These are phyloP conservation scores for Cytospora schulzeri DNA, from an alignment of 2,329 filamentous ascomycete species.

Conservation along the genomic window DNA sequence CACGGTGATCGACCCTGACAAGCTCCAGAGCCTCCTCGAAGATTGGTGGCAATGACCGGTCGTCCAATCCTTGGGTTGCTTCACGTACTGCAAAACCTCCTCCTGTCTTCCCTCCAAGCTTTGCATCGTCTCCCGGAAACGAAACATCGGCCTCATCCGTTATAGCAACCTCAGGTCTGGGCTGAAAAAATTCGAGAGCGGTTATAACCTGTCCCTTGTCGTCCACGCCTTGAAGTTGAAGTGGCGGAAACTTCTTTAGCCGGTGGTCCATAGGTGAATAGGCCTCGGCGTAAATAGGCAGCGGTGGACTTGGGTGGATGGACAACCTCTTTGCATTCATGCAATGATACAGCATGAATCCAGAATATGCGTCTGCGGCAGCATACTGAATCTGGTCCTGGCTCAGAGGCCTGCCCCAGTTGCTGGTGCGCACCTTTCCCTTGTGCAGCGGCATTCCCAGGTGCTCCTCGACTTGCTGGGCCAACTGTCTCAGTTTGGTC, in stretches of 20 bases:
- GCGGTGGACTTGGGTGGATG: constrained; percentile 70
- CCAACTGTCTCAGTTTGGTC: constrained; percentile 65
- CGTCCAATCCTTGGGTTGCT: neutral
- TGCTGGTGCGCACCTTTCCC: constrained; percentile 69
- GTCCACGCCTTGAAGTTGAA: constrained; percentile 7
- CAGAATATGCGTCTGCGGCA: constrained; percentile 82
- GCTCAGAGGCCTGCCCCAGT: constrained; percentile 71
- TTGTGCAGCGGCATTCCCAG: constrained; percentile 77
- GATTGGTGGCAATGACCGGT: neutral
- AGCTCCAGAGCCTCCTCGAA: neutral
- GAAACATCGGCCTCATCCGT: neutral
- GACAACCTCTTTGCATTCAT: constrained; percentile 68
- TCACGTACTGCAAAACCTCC: neutral
- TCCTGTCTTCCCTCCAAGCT: neutral
- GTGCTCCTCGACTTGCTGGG: constrained; percentile 69
- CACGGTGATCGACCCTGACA: constrained; percentile 9
- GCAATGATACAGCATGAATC: constrained; percentile 69
- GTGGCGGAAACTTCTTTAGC: neutral
- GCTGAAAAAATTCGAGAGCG: constrained; percentile 11
- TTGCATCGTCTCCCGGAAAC: neutral
- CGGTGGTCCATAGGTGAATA: constrained; percentile 61
- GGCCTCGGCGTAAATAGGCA: constrained; percentile 69
- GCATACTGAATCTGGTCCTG: constrained; percentile 71
- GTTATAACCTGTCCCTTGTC: neutral
- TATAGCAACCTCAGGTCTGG: neutral